Conservation (phyloP, 179 eudicot genomes). For the Drosera spatulata region DNA sequence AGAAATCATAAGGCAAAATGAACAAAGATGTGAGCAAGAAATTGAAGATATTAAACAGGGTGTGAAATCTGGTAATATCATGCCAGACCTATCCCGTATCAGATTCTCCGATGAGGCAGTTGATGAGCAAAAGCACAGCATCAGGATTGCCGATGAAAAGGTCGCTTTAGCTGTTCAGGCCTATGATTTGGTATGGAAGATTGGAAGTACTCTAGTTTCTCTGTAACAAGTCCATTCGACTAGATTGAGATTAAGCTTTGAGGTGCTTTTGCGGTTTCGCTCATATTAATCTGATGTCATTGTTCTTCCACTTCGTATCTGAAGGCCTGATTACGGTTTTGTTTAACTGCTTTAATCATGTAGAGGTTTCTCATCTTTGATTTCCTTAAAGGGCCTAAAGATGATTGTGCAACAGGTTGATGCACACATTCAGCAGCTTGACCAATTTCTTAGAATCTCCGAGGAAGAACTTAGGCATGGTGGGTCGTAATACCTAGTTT, state of each 20-base stretch:
- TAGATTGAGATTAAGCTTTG: no score
- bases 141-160: conserved; percentile 97
- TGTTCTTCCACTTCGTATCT: no score
- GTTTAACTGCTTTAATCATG: no score
- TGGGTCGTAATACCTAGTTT: no score
- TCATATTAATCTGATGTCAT: no score
- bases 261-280: no score
- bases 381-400: no score
- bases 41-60: conserved; percentile 61
- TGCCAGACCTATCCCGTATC: conserved; percentile 51
- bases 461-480: conserved; percentile 83
- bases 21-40: conserved; percentile 75
- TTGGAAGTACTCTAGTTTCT: not conserved
- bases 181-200: conserved; percentile 70
- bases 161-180: conserved; percentile 90
- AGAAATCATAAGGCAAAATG: conserved; percentile 78
- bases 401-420: conserved; percentile 50
- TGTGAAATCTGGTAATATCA: conserved; percentile 44
- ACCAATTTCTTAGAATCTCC: conserved; percentile 66
- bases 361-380: no score
- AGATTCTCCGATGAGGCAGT: conserved; percentile 81
- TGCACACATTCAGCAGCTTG: conserved; percentile 90
- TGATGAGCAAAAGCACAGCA: conserved; percentile 92
- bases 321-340: no score
- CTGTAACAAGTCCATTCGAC: no score